These are phyloP conservation scores for Cucurbitaria berberidis DNA, from an alignment of 2,329 filamentous ascomycete genomes.

Conservation along the genomic window DNA sequence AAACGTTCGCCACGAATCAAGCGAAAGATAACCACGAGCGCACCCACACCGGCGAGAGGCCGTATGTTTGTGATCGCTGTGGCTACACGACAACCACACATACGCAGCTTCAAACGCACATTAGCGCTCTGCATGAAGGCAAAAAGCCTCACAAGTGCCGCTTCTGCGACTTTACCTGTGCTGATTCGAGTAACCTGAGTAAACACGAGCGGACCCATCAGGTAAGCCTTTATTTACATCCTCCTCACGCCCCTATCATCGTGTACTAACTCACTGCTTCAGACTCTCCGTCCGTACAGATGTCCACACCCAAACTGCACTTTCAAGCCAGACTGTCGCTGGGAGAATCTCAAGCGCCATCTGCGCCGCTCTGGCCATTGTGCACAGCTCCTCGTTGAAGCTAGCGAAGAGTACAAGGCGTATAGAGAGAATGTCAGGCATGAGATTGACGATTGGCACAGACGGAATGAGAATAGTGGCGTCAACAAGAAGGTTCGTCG, in stretches of 20 bases:
- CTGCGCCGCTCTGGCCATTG: conserved; percentile 46
- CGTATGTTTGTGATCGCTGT: conserved; percentile 46
- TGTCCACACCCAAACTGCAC: conserved; percentile 47
- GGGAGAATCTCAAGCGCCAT: conserved; percentile 50
- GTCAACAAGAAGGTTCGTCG: conserved; percentile 24
- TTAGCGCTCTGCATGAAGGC: conserved; percentile 44
- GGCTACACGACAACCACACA: conserved; percentile 49
- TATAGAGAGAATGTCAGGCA: conserved; percentile 42
- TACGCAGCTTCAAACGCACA: conserved; percentile 48
- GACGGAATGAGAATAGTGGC: conserved; percentile 33
- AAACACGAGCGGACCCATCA: conserved; percentile 49
- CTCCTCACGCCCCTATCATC: neutral
- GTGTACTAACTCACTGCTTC: conserved; percentile 1
- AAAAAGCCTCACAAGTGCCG: conserved; percentile 48
- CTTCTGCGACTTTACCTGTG: conserved; percentile 48
- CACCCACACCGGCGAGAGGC: conserved; percentile 46
- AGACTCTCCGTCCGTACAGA: conserved; percentile 46
- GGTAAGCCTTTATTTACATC: too few relatives aligned
- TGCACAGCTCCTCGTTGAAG: conserved; percentile 41
- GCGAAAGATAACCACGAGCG: conserved; percentile 50
- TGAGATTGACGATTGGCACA: conserved; percentile 45
- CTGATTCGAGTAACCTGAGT: conserved; percentile 45
- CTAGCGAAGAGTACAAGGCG: conserved; percentile 40
- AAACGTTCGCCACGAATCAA: conserved; percentile 50
- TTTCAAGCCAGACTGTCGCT: conserved; percentile 48